These are phyloP conservation scores for Chlamydomonas sp. DNA, from an alignment of 139 green algal genomes.

Conservation along the genomic window DNA sequence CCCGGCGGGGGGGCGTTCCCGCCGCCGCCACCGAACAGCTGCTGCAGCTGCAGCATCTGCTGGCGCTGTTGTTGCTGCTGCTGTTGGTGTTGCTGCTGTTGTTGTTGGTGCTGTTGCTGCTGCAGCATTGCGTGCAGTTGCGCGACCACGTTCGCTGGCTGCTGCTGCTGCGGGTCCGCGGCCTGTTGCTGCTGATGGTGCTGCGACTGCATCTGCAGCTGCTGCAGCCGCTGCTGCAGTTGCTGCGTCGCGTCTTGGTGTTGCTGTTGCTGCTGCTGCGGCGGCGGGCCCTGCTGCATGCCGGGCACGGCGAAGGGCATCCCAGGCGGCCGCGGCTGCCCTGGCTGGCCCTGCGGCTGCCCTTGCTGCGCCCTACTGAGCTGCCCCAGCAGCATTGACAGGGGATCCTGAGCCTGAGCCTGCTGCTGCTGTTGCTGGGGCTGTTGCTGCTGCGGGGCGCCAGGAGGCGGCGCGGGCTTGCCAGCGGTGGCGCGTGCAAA, in stretches of 20 bases:
- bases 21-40: neutral
- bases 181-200: slow-evolving; percentile 1
- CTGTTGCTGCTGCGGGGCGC: neutral
- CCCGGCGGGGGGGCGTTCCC: neutral
- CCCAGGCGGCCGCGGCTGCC: neutral
- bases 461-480: neutral
- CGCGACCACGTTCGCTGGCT: neutral
- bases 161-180: neutral
- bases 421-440: neutral
- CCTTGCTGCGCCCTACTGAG: neutral
- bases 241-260: neutral
- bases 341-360: neutral
- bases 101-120: no score
- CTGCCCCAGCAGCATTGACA: slow-evolving; percentile 5
- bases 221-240: neutral
- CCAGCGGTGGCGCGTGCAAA: neutral
- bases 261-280: neutral
- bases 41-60: neutral
- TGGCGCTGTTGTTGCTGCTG: neutral
- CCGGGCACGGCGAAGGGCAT: no score
- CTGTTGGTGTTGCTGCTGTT: neutral
- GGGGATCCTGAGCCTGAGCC: neutral
- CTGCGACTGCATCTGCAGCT: neutral
- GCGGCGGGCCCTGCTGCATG: neutral
- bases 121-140: neutral